phyloP scores from a whole-genome alignment of 2,329 filamentous ascomycete species.

The Aspergillus piperis region DNA sequence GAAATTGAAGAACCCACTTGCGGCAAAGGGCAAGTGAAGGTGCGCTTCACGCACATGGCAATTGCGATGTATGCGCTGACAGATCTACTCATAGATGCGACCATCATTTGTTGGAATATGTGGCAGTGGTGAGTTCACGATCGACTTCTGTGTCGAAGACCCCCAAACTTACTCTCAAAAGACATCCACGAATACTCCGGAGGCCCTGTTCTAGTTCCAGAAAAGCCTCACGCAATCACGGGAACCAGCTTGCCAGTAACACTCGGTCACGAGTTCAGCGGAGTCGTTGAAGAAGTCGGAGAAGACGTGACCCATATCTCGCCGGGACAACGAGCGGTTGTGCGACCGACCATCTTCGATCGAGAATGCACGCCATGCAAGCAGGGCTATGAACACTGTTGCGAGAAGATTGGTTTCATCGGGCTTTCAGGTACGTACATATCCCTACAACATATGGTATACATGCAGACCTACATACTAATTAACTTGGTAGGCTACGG shows the following conservation, averaged over 20 bases:
- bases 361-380: constrained; percentile 44
- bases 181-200: constrained; percentile 57
- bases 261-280: constrained; percentile 67
- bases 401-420: constrained; percentile 58
- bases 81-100: constrained; percentile 19
- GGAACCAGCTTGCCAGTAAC: constrained; percentile 59
- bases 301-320: constrained; percentile 51
- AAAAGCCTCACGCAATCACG: constrained; percentile 59
- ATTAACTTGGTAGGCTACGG: constrained; percentile 24
- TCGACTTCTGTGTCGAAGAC: background rate
- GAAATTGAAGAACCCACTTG: constrained; percentile 42
- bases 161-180: constrained; percentile 7
- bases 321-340: constrained; percentile 47
- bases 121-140: constrained; percentile 27
- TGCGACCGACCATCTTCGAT: constrained; percentile 54
- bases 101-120: constrained; percentile 41
- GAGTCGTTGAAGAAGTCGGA: constrained; percentile 62
- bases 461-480: too few species aligned
- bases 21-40: constrained; percentile 54
- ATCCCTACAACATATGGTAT: too few species aligned
- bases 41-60: background rate
- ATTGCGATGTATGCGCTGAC: background rate
- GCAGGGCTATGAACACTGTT: constrained; percentile 63
- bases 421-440: constrained; percentile 46
- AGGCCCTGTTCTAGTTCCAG: constrained; percentile 52